These are phyloP conservation scores for Nasturtium officinale DNA, from an alignment of 345 rosid species.

Conservation along the genomic window DNA sequence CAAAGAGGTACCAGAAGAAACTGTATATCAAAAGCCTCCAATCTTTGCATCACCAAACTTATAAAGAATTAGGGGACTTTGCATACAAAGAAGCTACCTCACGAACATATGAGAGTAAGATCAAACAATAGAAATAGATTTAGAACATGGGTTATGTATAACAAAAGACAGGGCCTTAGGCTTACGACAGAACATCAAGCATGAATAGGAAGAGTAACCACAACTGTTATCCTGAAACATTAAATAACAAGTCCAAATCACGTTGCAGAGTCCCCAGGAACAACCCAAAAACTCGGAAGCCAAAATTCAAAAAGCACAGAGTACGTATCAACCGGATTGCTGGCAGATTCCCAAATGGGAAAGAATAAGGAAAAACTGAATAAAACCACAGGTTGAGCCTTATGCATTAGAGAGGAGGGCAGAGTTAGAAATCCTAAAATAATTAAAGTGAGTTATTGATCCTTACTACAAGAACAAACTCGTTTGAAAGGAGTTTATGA, in stretches of 20 bases:
- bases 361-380: neutral
- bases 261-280: neutral
- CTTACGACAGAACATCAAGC: neutral
- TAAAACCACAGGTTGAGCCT: neutral
- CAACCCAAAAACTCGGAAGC: neutral
- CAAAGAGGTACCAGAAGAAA: neutral
- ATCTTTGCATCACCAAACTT: neutral
- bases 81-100: neutral
- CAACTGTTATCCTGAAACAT: neutral
- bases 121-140: too few species aligned
- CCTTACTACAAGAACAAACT: too few species aligned
- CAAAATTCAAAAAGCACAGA: neutral
- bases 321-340: neutral
- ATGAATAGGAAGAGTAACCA: neutral
- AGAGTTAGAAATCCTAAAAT: neutral
- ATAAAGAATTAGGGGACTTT: neutral
- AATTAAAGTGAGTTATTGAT: too few species aligned
- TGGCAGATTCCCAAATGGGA: neutral
- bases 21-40: neutral
- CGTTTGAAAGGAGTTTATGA: neutral
- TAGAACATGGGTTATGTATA: neutral
- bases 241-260: neutral
- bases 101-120: too few species aligned
- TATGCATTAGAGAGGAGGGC: neutral
- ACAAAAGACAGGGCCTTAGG: neutral